Evolutionary conservation across 441 rosid species (phyloP).

Genomic region (Eruca vesicaria): DNA sequence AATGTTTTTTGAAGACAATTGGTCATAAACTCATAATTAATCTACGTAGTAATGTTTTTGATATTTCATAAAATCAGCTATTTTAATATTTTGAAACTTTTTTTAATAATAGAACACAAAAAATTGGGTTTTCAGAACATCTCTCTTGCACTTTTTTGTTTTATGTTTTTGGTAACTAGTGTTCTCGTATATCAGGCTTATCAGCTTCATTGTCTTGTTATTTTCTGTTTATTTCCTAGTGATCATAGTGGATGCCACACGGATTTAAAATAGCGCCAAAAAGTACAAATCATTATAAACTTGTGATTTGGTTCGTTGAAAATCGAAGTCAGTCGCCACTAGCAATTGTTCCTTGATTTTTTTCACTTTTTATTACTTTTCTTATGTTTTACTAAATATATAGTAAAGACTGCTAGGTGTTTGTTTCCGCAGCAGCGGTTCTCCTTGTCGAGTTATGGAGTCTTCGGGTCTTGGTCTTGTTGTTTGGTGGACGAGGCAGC

Average conservation of each 20-base stretch:
- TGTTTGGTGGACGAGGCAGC: too few relatives aligned
- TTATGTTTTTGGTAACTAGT: neutral
- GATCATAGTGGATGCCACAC: conserved; percentile 26
- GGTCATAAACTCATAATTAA: neutral
- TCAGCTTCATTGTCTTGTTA: neutral
- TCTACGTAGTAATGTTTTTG: neutral
- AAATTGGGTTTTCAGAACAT: too few relatives aligned
- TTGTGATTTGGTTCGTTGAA: conserved; percentile 31
- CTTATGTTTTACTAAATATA: too few relatives aligned
- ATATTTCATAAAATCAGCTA: neutral
- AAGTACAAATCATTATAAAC: conserved; percentile 15
- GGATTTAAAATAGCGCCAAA: conserved; percentile 24
- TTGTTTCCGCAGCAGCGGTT: too few relatives aligned
- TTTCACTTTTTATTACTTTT: neutral
- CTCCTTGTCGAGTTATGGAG: too few relatives aligned
- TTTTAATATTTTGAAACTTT: neutral
- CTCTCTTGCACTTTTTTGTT: too few relatives aligned
- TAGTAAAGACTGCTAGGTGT: too few relatives aligned
- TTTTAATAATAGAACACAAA: neutral
- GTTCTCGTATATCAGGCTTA: neutral
- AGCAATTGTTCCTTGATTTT: conserved; percentile 17
- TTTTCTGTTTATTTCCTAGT: conserved; percentile 17
- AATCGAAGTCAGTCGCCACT: conserved; percentile 19
- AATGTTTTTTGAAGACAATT: neutral
- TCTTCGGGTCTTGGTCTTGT: too few relatives aligned